Evolutionary conservation across 306 rosid species (phyloP).

Genomic region (Castanea sativa): DNA sequence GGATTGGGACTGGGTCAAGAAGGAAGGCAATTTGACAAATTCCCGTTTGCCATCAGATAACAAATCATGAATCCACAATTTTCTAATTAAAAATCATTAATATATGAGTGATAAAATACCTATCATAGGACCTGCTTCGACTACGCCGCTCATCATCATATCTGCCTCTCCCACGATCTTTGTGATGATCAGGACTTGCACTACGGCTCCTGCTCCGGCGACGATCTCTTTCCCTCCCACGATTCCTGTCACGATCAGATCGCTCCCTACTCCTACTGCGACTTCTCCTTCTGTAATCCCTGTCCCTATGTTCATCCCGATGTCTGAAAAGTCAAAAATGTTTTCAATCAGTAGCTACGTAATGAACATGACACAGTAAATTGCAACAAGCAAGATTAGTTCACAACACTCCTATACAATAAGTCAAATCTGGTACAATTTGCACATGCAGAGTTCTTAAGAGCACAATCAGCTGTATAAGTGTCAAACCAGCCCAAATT

Average conservation of each 20-base stretch:
- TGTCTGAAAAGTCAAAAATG: conserved; percentile 38
- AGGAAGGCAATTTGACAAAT: conserved; percentile 41
- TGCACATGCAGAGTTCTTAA: background rate
- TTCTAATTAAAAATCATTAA: background rate
- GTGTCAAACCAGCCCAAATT: background rate
- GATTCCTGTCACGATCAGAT: conserved; percentile 53
- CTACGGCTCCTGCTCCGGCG: conserved; percentile 61
- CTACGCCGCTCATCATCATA: conserved; percentile 55
- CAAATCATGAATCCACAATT: conserved; percentile 12
- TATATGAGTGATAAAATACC: conserved; percentile 24
- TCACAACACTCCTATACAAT: background rate
- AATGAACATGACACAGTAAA: background rate
- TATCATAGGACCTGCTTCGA: conserved; percentile 56
- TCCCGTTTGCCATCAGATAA: conserved; percentile 24
- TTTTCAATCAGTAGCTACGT: conserved; percentile 5
- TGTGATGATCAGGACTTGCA: conserved; percentile 49
- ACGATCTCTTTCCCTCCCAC: conserved; percentile 50
- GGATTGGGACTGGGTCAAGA: conserved; percentile 36
- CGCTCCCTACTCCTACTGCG: conserved; percentile 70
- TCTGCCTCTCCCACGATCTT: conserved; percentile 43
- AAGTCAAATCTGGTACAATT: background rate
- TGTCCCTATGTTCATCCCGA: conserved; percentile 60
- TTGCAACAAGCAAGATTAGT: background rate
- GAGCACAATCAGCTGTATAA: background rate
- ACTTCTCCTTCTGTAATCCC: conserved; percentile 53